Evolutionary conservation across 1,284 basidiomycete genomes (phyloP), one percentile per base, ranked within the genome.

Genomic region (Ustilago loliicola): DNA sequence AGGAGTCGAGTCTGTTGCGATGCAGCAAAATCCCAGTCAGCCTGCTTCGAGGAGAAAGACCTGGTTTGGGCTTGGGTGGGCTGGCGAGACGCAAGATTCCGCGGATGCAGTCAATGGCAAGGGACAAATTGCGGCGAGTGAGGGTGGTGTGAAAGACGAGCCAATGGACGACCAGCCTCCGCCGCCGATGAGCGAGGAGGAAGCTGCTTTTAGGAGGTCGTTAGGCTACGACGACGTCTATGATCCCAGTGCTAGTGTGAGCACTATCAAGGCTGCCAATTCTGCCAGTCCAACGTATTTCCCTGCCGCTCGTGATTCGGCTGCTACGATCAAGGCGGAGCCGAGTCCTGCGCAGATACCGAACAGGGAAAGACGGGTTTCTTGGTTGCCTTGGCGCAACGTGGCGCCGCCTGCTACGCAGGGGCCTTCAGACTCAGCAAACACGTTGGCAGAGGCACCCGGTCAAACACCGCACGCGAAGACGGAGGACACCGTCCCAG

Each of bases 101-200:
- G n/a, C 3, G 6, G 59, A 59, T 15, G 8, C 55, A 1, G 48
- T 23, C 1, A 40, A 45, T 2, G 52, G 29, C 3, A 48, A 68
- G 21, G 8, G 48, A 0, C 29, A 27, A 1, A 32, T 27, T 27
- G 40, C 34, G 15, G 34, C 21, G 11, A 5, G 25, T 2, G 50
- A 61, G n/a, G 56, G 51, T 10, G 66, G 62, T 45, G 11, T 32
- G 7, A 53, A 63, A 32, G 23, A 57, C 1, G 42, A 48, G 32
- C 3, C 53, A 2, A 29, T n/a, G 19, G 36, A 58, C 0, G 59
- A 71, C 8, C 36, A 61, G 27, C 68, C 69, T 9, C 79, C 79
- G n/a, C 72, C 72, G 10, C 72, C 75, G 0, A 78, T 80, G 75
- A 66, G 64, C 45, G 75, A 77, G 19, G 79, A 77, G 2, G 79